Evolutionary conservation across 345 rosid genomes (phyloP).

Genomic region (Eucalyptus tenuipes): DNA sequence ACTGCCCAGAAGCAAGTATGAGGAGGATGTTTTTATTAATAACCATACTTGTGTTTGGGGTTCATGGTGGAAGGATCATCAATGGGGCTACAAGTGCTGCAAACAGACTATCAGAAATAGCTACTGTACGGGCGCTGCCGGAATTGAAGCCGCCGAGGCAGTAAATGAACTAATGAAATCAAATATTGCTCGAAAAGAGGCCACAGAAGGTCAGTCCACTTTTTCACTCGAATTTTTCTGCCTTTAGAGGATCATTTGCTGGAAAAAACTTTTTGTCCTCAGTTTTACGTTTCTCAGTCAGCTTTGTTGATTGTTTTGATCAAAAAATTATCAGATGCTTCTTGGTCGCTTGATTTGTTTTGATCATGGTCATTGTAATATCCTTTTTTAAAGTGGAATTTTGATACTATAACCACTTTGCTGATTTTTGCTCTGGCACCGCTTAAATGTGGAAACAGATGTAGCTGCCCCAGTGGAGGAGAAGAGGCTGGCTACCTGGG

Average conservation of each 20-base stretch:
- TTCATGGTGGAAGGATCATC: conserved; percentile 93
- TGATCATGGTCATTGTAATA: background rate
- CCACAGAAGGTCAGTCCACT: conserved; percentile 27
- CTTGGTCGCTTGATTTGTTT: background rate
- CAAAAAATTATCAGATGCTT: background rate
- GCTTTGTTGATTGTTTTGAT: background rate
- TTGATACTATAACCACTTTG: background rate
- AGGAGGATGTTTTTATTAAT: conserved; percentile 42
- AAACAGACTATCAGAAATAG: conserved; percentile 61
- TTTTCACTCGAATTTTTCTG: background rate
- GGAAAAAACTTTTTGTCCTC: background rate
- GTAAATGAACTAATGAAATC: conserved; percentile 56
- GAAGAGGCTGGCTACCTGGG: conserved; percentile 70
- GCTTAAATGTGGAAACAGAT: conserved; percentile 5
- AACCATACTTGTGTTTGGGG: conserved; percentile 81
- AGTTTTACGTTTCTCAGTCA: background rate
- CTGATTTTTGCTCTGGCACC: background rate
- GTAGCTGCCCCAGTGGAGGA: conserved; percentile 30
- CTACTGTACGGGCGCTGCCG: conserved; percentile 73
- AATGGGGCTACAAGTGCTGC: conserved; percentile 84
- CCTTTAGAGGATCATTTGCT: background rate
- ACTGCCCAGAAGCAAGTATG: conserved; percentile 56
- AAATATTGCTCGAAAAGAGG: conserved; percentile 47
- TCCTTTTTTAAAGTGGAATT: background rate
- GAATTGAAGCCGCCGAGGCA: conserved; percentile 78